Percentiles rank a stretch among this genome's conserved stretches.
Evolutionary conservation across 2,329 filamentous ascomycete species (phyloP).

Genomic region (Aspergillus ibericus): DNA sequence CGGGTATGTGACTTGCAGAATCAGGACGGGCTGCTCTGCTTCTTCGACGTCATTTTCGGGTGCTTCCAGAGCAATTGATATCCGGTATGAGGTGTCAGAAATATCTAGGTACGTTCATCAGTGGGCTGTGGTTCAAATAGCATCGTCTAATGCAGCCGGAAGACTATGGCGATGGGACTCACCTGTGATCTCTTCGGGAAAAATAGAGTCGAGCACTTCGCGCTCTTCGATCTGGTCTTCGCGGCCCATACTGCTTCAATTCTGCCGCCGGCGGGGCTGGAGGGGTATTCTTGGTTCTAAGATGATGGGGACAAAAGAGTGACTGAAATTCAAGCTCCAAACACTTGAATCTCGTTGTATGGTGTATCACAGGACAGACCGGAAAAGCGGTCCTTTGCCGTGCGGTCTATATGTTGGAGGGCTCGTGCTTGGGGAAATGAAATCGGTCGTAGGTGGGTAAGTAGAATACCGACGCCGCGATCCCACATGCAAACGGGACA

Average conservation of each 20-base stretch:
- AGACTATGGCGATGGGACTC: constrained; percentile 14
- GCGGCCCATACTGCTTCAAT: constrained; percentile 46
- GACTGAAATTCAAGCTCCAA: background rate
- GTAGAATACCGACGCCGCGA: constrained; percentile 21
- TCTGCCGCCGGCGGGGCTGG: constrained; percentile 27
- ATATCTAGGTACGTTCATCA: constrained; percentile 61
- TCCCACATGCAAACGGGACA: constrained; percentile 45
- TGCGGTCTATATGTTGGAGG: constrained; percentile 2
- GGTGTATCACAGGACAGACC: background rate
- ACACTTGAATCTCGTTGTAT: background rate
- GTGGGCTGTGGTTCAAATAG: background rate
- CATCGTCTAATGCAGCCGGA: no score
- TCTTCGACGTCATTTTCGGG: constrained; percentile 64
- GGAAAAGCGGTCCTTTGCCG: background rate
- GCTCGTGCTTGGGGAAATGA: background rate
- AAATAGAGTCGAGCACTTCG: constrained; percentile 97
- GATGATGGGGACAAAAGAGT: background rate
- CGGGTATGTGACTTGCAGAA: constrained; percentile 87
- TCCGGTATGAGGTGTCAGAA: constrained; percentile 83
- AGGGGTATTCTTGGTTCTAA: constrained; percentile 25
- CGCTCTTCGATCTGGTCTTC: constrained; percentile 96
- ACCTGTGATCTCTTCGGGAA: constrained; percentile 96
- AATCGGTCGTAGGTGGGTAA: constrained; percentile 17
- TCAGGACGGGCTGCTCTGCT: constrained; percentile 65
- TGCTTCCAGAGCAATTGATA: constrained; percentile 81